A percentile compares a stretch with the other conserved stretches of the same genome.
phyloP scores from a whole-genome alignment of 2,329 filamentous ascomycete genomes.

The Fusarium vanettenii region DNA sequence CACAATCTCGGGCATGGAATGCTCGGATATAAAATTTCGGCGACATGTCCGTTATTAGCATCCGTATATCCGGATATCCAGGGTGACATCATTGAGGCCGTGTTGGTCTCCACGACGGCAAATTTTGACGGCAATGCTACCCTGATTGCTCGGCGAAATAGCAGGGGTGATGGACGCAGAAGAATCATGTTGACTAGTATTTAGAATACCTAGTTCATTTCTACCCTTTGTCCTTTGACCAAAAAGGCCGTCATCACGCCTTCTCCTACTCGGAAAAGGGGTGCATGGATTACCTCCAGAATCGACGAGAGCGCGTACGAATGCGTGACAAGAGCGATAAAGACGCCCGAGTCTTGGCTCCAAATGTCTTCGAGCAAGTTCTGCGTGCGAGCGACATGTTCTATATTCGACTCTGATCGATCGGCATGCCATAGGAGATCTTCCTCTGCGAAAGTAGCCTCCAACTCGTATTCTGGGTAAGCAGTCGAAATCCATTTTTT shows the following conservation, averaged over 20 bases:
- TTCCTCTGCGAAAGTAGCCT: neutral
- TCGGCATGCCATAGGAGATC: neutral
- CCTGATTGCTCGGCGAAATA: neutral
- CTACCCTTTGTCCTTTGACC: neutral
- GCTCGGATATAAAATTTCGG: neutral
- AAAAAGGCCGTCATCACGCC: neutral
- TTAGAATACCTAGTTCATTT: neutral
- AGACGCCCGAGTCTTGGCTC: neutral
- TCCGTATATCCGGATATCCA: neutral
- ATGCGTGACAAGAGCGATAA: neutral
- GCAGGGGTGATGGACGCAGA: too few relatives aligned
- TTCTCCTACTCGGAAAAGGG: neutral
- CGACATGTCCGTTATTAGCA: neutral
- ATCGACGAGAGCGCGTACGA: neutral
- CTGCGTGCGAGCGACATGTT: neutral
- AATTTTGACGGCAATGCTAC: neutral
- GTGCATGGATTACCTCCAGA: neutral
- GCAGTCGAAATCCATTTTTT: neutral
- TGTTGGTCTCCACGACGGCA: neutral
- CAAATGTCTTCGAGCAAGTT: neutral
- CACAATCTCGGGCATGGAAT: neutral
- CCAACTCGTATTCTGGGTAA: neutral
- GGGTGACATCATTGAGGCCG: neutral
- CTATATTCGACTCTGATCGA: neutral
- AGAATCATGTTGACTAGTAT: too few relatives aligned